Base-by-base conservation (phyloP, 306 rosid genomes). In the Geum urbanum region DNA sequence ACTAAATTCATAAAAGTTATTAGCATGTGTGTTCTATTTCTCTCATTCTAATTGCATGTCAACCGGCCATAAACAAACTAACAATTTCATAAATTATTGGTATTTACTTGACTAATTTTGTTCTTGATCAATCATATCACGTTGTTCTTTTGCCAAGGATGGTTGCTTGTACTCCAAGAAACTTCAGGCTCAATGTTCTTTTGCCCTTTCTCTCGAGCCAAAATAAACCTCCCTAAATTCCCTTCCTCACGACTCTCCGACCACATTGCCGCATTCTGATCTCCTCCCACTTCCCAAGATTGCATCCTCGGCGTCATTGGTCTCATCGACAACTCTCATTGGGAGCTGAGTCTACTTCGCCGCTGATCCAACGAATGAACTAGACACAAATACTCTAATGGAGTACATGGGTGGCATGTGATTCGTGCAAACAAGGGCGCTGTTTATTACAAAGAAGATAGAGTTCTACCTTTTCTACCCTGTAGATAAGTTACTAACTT, bases 191-290 rank as follows among this genome's bases (percentile, higher is more conserved):
- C 79, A 2, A 2, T 71, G 51, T 76, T 83, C 66, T 78, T 76
- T 16, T 60, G 73, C 55, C 84, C 87, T 4, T 70, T 83, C 58
- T 72, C 86, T 1, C 46, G 59, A 1, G 59, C 76, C 4, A 72
- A 51, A 64, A 72, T 82, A 46, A 63, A 70, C 16, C 86, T 83
- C 19, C 86, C 86, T 4, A 41, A 8, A 6, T 63, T 72, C 60
- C 80, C 84, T 4, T 14, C 45, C 15, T n/a, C 64, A 0, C 53
- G 73, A 16, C 19, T 73, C 52, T 24, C 67, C 1, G 69, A 67
- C 18, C 80, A 66, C 1, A 19, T 66, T 1, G 82, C 80, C 4
- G 71, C 76, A 16, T 79, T 79, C 68, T 76, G 84, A 9, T 67
- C 73, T 41, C 53, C 57, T 12, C 84, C 80, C 0, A 70, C 73